A percentile compares a stretch with the other conserved stretches of the same genome.
These are phyloP conservation scores for Triticum dicoccoides DNA, from an alignment of 176 grass and related monocot genomes.

Conservation along the genomic window DNA sequence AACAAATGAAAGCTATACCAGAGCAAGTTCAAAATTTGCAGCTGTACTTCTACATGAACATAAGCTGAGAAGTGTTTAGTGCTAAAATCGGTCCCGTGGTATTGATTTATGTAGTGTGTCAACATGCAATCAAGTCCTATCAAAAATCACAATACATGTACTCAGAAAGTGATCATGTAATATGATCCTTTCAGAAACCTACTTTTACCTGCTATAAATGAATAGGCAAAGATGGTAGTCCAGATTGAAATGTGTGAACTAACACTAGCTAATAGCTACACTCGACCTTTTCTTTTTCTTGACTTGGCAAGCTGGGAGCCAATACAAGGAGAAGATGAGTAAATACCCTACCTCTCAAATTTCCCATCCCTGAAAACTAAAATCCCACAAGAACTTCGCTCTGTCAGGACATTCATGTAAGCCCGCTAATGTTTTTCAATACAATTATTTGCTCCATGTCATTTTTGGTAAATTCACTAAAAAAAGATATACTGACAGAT, in stretches of 20 bases:
- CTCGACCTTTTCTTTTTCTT: neutral
- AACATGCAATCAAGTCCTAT: neutral
- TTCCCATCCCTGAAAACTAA: neutral
- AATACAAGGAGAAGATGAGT: neutral
- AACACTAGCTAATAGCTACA: neutral
- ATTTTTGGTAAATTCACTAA: neutral
- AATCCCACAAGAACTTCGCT: neutral
- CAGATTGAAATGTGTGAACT: constrained; percentile 17
- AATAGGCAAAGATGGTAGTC: neutral
- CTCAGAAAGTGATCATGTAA: neutral
- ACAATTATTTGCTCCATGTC: neutral
- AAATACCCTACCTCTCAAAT: neutral
- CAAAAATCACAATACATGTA: neutral
- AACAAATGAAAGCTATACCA: neutral
- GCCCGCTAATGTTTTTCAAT: neutral
- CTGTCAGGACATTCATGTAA: neutral
- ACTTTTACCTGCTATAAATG: neutral
- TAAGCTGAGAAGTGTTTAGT: constrained; percentile 19
- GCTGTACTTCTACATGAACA: neutral
- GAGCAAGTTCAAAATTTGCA: neutral
- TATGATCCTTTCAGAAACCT: neutral
- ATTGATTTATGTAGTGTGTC: neutral
- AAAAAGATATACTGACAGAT: neutral
- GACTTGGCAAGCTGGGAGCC: neutral
- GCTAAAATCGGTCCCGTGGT: neutral